phyloP scores from a whole-genome alignment of 306 rosid species.

The Psophocarpus tetragonolobus region DNA sequence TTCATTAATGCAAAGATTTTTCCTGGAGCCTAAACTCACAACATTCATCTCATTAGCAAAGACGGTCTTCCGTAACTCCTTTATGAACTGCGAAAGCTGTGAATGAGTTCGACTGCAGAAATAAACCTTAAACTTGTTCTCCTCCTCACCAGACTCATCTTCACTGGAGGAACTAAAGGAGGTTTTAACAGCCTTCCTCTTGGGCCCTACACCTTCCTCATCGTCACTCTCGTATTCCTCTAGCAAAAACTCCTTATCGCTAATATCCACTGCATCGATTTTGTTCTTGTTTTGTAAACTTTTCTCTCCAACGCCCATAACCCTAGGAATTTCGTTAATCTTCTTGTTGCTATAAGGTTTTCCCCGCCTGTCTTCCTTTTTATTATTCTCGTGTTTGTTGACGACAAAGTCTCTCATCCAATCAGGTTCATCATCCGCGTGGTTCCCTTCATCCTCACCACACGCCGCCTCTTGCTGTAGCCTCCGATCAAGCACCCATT shows the following conservation, averaged over 20 bases:
- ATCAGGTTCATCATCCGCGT: constrained; percentile 82
- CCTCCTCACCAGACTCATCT: constrained; percentile 53
- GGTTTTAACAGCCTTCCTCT: constrained; percentile 61
- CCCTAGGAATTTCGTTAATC: constrained; percentile 21
- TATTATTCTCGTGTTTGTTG: constrained; percentile 41
- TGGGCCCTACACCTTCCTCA: constrained; percentile 49
- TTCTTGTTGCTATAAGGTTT: constrained; percentile 31
- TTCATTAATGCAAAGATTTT: constrained; percentile 83
- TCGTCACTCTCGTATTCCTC: constrained; percentile 84
- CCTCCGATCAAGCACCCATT: constrained; percentile 80
- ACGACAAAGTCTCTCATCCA: constrained; percentile 73
- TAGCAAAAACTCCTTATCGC: constrained; percentile 73
- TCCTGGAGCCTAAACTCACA: constrained; percentile 86
- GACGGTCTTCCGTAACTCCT: constrained; percentile 74
- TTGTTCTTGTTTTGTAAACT: constrained; percentile 34
- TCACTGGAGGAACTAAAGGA: constrained; percentile 66
- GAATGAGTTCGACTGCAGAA: constrained; percentile 96
- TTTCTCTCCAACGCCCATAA: constrained; percentile 34
- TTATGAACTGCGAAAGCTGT: constrained; percentile 87
- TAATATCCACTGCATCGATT: constrained; percentile 43
- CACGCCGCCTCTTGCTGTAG: constrained; percentile 32
- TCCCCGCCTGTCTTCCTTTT: constrained; percentile 44
- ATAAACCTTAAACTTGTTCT: constrained; percentile 65
- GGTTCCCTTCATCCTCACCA: constrained; percentile 31
- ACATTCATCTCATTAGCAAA: constrained; percentile 66